Percentiles rank a stretch among this genome's conserved stretches.
Evolutionary conservation across 345 rosid species (phyloP).

Genomic region (Euclidium syriacum): DNA sequence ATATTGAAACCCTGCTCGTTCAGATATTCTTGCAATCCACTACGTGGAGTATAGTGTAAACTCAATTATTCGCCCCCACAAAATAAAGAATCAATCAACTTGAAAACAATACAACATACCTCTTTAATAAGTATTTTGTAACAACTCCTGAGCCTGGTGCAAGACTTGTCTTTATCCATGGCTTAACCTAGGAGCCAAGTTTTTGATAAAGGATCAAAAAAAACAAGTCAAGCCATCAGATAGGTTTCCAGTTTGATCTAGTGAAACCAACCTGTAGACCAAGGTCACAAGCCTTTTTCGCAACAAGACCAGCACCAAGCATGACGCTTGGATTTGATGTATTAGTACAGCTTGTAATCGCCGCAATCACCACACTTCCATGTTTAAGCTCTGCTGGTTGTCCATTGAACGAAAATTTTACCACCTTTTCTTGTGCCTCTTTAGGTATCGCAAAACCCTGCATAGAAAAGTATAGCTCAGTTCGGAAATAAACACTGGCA

Average conservation of each 20-base stretch:
- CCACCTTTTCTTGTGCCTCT: constrained; percentile 70
- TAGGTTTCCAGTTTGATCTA: not conserved
- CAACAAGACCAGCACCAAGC: constrained; percentile 99
- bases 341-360: constrained; percentile 97
- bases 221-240: not conserved
- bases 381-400: constrained; percentile 89
- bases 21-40: constrained; percentile 87
- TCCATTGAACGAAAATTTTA: constrained; percentile 77
- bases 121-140: constrained; percentile 75
- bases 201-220: not conserved
- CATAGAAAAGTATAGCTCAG: not conserved
- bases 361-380: constrained; percentile 98
- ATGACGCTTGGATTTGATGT: constrained; percentile 99
- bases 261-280: constrained; percentile 68
- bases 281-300: constrained; percentile 90
- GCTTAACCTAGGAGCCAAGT: constrained; percentile 60
- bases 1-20: constrained; percentile 90
- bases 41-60: constrained; percentile 31
- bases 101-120: constrained; percentile 36
- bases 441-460: constrained; percentile 96
- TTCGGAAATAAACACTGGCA: not conserved
- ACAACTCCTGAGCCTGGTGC: constrained; percentile 99
- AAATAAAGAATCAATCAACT: not conserved
- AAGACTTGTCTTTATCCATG: constrained; percentile 99
- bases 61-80: not conserved